A percentile compares a stretch with the other conserved stretches of the same genome.
Evolutionary conservation across 1,139 yeast species (phyloP).

Genomic region (Geotrichum reessii): DNA sequence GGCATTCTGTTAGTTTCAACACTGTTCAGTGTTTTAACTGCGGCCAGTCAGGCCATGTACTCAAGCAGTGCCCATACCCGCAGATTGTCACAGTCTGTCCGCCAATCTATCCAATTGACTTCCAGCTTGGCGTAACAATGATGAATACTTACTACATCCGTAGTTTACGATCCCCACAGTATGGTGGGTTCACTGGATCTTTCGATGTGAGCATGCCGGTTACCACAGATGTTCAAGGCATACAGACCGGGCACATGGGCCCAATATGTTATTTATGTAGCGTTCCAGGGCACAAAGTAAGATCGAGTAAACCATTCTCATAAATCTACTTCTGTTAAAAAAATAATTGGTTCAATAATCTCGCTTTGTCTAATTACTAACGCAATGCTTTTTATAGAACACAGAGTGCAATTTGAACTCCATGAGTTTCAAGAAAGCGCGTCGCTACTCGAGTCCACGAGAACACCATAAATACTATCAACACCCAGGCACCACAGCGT

Average conservation of each 20-base stretch:
- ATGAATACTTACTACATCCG: neutral
- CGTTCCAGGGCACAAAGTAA: conserved; percentile 67
- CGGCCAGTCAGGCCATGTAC: conserved; percentile 71
- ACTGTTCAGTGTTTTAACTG: conserved; percentile 43
- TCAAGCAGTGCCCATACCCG: conserved; percentile 52
- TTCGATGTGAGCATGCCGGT: neutral
- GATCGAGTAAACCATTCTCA: no score
- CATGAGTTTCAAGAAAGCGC: neutral
- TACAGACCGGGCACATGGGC: conserved; percentile 10
- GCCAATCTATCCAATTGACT: neutral
- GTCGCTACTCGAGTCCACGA: neutral
- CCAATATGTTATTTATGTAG: conserved; percentile 48
- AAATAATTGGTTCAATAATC: no score
- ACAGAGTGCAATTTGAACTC: conserved; percentile 1
- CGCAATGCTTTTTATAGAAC: neutral
- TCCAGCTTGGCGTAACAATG: neutral
- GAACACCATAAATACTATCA: neutral
- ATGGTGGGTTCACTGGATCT: neutral
- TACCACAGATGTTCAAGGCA: neutral
- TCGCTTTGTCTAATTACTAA: no score
- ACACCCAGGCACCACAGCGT: neutral
- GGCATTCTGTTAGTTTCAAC: conserved; percentile 26
- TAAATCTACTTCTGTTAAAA: no score
- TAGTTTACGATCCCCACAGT: neutral
- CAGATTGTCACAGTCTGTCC: neutral